Base-by-base conservation (phyloP, 1,284 basidiomycete species). In the Cutaneotrichosporon cavernicola region DNA sequence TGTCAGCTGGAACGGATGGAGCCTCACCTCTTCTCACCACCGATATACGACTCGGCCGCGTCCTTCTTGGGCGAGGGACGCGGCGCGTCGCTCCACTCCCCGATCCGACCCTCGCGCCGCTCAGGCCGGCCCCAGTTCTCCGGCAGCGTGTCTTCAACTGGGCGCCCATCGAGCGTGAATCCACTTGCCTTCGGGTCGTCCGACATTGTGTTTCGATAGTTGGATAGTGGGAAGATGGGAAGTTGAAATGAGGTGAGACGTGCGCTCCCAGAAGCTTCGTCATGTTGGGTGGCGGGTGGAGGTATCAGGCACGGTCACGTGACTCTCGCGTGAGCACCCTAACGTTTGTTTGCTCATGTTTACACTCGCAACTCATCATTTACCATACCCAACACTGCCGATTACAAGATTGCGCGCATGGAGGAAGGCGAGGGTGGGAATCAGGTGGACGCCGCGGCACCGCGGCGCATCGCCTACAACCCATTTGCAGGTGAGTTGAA, bases 11-110 rank as follows among this genome's bases (percentile, higher is more conserved):
- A 31, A 51, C 5, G 2, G 30, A 51, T 14, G 26, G 34, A 36
- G 34, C 5, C 49, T 10, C 49, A 31, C 26, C 22, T 51, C 49
- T 26, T 31, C 49, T 51, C n/a, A 3, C 80, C 92, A 10, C 82
- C 88, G 63, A 86, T 88, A 40, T 62, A 64, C 92, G 96, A 71
- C 85, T 91, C 63, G 84, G 87, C 18, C 5, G 55, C 61, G 11
- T 60, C 53, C 10, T 52, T 56, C 52, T 34, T 58, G 6, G 32
- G 31, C 34, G 18, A 18, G 11, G 32, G 22, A 11, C 22, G n/a
- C 2, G 47, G 58, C 47, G 58, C 26, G 5, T 31, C 56, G n/a
- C 57, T 31, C 60, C 63, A 60, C n/a, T 64, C 53, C 13, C 58
- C 58, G 38, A 64, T 52, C 13, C 63, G 63, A 18, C 63, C 63